A percentile compares a stretch with the other conserved stretches of the same genome.
Evolutionary conservation across 202 grass and related monocot genomes (phyloP).

Genomic region (Bolboschoenoplectus hybrid): DNA sequence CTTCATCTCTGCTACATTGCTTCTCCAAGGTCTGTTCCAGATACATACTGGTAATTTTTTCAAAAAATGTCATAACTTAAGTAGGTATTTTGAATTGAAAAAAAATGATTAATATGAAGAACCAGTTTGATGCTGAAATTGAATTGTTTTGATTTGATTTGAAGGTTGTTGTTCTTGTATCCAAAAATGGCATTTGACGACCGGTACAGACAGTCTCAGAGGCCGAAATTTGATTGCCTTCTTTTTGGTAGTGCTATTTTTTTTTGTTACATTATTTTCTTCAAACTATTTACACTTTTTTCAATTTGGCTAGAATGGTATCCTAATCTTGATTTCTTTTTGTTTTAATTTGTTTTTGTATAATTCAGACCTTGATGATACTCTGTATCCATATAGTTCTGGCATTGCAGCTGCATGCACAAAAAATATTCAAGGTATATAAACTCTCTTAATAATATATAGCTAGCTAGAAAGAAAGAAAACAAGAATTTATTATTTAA

Average conservation of each 20-base stretch:
- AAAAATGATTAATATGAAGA: neutral
- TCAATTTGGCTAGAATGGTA: neutral
- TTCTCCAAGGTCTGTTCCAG: neutral
- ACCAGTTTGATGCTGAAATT: slow-evolving; percentile 31
- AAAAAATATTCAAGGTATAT: slow-evolving; percentile 78
- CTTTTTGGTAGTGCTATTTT: slow-evolving; percentile 59
- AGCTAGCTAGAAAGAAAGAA: neutral
- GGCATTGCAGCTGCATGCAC: slow-evolving; percentile 65
- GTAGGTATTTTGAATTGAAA: neutral
- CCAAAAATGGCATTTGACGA: slow-evolving; percentile 63
- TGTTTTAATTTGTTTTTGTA: neutral
- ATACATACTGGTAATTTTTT: neutral
- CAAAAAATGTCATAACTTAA: neutral
- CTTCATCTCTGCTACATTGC: slow-evolving; percentile 35
- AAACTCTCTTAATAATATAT: neutral
- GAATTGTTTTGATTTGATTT: neutral
- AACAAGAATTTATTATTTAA: neutral
- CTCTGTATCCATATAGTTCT: slow-evolving; percentile 68
- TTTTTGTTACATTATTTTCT: slow-evolving; percentile 20
- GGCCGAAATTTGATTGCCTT: slow-evolving; percentile 60
- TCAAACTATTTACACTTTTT: neutral
- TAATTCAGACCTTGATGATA: slow-evolving; percentile 77
- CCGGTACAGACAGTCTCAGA: slow-evolving; percentile 47
- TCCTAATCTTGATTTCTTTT: neutral
- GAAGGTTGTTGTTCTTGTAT: neutral